These are phyloP conservation scores for Emmonsia crescens DNA, from an alignment of 2,329 filamentous ascomycete genomes.

Conservation along the genomic window DNA sequence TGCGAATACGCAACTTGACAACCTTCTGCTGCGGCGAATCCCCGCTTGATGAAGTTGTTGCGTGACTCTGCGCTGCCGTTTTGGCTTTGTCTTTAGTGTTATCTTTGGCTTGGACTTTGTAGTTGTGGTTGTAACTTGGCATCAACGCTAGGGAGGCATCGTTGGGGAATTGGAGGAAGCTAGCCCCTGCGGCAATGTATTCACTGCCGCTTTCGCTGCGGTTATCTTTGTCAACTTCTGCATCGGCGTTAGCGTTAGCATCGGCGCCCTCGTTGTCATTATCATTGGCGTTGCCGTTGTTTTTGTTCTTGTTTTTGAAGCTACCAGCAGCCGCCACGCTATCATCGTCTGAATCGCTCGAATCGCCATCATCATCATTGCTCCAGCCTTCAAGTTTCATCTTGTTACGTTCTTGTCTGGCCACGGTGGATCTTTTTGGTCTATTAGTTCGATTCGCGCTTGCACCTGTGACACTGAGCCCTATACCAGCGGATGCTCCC, in stretches of 20 bases:
- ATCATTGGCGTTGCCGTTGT: background rate
- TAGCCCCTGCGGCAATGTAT: conserved; percentile 5
- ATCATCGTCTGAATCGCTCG: background rate
- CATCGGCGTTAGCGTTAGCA: too few species aligned
- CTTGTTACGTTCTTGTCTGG: background rate
- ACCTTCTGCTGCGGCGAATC: background rate
- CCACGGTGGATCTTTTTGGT: background rate
- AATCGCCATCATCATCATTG: background rate
- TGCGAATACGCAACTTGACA: background rate
- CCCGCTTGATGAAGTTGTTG: background rate
- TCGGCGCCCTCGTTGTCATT: background rate
- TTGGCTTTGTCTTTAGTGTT: background rate
- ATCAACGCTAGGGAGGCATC: background rate
- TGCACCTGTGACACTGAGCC: background rate
- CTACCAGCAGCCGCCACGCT: background rate
- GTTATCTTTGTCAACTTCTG: background rate
- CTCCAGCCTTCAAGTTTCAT: background rate
- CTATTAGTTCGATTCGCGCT: background rate
- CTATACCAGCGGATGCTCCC: conserved; percentile 8
- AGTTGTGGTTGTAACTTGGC: background rate
- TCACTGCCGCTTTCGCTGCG: background rate
- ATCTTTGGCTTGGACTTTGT: background rate
- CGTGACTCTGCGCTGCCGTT: background rate
- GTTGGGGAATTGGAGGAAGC: conserved; percentile 4
- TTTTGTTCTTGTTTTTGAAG: background rate